These are phyloP conservation scores for Anthostomella pinea DNA, from an alignment of 2,329 filamentous ascomycete species.

Conservation along the genomic window DNA sequence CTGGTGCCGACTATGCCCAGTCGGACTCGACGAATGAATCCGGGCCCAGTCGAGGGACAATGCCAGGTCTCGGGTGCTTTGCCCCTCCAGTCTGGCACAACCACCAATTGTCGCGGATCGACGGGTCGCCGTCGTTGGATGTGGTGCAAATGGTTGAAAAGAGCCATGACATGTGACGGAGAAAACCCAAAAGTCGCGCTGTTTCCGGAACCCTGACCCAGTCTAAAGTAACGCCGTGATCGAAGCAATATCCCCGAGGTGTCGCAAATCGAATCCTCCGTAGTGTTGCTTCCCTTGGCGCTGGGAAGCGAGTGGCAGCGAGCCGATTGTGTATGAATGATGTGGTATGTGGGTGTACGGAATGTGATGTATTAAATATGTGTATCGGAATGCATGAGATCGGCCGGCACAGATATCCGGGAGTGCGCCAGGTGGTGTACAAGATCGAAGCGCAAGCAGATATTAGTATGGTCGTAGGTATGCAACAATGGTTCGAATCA, in stretches of 20 bases:
- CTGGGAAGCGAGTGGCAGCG: conserved; percentile 22
- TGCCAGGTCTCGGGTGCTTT: too few relatives aligned
- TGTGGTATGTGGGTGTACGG: conserved; percentile 6
- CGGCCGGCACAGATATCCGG: conserved; percentile 18
- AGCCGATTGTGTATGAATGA: conserved; percentile 18
- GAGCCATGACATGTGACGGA: conserved; percentile 10
- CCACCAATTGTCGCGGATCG: too few relatives aligned
- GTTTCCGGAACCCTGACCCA: conserved; percentile 16
- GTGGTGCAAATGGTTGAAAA: conserved; percentile 11
- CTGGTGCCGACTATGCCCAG: too few relatives aligned
- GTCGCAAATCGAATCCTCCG: neutral
- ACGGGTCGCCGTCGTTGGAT: conserved; percentile 11
- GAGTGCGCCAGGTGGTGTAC: conserved; percentile 31
- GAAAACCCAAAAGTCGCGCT: conserved; percentile 13
- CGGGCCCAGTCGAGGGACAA: too few relatives aligned
- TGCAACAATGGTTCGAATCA: conserved; percentile 10
- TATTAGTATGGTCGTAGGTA: conserved; percentile 24
- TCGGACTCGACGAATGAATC: too few relatives aligned
- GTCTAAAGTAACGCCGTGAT: conserved; percentile 27
- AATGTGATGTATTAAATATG: conserved; percentile 31
- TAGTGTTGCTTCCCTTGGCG: conserved; percentile 12
- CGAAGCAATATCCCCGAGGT: conserved; percentile 9
- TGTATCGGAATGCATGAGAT: conserved; percentile 25
- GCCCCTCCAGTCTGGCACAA: too few relatives aligned
- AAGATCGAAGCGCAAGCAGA: conserved; percentile 23